These are phyloP conservation scores for Tuber magnatum DNA, from an alignment of 495 filamentous ascomycete genomes.

Conservation along the genomic window DNA sequence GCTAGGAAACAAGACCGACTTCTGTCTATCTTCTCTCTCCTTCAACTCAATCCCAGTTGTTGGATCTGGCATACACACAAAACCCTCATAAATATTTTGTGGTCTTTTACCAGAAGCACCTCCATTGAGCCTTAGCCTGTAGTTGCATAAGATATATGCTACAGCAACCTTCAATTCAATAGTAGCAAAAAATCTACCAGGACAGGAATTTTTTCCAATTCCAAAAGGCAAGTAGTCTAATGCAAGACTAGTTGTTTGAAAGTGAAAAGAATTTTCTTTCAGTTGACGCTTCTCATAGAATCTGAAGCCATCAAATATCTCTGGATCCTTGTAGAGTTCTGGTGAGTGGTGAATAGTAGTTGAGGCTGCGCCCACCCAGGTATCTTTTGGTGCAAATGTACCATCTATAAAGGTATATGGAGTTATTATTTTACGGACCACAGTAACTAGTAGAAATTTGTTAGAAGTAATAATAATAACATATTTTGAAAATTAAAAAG, in stretches of 20 bases:
- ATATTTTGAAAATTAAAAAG: too few species aligned
- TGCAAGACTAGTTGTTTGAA: neutral
- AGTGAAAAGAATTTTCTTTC: neutral
- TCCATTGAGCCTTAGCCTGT: slow-evolving; percentile 8
- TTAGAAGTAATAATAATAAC: neutral
- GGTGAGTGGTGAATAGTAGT: slow-evolving; percentile 22
- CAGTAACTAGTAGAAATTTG: neutral
- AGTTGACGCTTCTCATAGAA: neutral
- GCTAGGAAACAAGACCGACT: slow-evolving; percentile 5
- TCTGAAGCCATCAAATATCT: slow-evolving; percentile 16
- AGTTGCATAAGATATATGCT: slow-evolving; percentile 14
- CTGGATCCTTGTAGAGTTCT: slow-evolving; percentile 25
- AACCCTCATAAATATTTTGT: neutral
- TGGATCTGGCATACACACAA: slow-evolving; percentile 8
- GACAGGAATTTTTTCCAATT: slow-evolving; percentile 50
- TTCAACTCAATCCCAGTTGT: slow-evolving; percentile 3
- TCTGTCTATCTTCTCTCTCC: slow-evolving; percentile 6
- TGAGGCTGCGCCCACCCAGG: slow-evolving; percentile 39
- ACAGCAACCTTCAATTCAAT: slow-evolving; percentile 21
- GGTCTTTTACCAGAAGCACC: slow-evolving; percentile 4
- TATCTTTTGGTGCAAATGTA: slow-evolving; percentile 42
- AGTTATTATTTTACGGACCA: slow-evolving; percentile 42
- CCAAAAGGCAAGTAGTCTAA: slow-evolving; percentile 47
- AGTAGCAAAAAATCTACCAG: slow-evolving; percentile 25
- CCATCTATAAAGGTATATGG: slow-evolving; percentile 46